A percentile compares a stretch with the other conserved stretches of the same genome.
These are phyloP conservation scores for Trichoderma gamsii DNA, from an alignment of 495 filamentous ascomycete species.

Conservation along the genomic window DNA sequence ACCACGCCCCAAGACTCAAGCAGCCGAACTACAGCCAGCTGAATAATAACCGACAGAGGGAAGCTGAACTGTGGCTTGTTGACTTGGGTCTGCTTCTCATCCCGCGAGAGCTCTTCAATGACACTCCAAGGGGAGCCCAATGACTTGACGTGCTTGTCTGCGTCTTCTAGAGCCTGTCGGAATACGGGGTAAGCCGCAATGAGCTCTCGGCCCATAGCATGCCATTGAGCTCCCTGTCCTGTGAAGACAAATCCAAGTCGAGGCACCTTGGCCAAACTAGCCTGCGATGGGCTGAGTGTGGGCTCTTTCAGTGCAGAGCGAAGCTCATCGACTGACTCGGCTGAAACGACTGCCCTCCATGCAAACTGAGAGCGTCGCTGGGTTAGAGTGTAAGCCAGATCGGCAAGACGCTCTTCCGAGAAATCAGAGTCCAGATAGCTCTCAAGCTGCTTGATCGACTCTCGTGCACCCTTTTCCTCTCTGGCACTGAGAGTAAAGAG, in stretches of 20 bases:
- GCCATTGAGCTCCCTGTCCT: slow-evolving; percentile 38
- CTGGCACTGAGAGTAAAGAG: no score
- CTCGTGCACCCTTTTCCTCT: no score
- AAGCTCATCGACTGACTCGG: no score
- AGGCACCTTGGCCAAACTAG: no score
- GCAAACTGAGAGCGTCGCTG: no score
- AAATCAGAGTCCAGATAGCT: no score
- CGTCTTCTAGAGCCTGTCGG: background rate
- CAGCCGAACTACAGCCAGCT: slow-evolving; percentile 42
- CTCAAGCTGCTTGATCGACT: no score
- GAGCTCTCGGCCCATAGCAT: slow-evolving; percentile 44
- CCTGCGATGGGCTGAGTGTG: no score
- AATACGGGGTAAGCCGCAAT: slow-evolving; percentile 25
- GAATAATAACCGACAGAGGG: slow-evolving; percentile 34
- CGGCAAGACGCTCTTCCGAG: no score
- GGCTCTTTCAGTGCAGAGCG: no score
- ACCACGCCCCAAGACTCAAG: slow-evolving; percentile 40
- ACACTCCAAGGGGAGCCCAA: background rate
- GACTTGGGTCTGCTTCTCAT: slow-evolving; percentile 16
- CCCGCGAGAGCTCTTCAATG: slow-evolving; percentile 16
- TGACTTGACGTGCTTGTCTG: background rate
- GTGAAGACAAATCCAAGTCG: slow-evolving; percentile 26
- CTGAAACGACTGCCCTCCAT: no score
- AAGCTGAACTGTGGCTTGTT: slow-evolving; percentile 26
- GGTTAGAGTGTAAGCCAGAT: no score